These are phyloP conservation scores for Yamadazyma diddensiae DNA, from an alignment of 1,139 yeast species.

Conservation along the genomic window DNA sequence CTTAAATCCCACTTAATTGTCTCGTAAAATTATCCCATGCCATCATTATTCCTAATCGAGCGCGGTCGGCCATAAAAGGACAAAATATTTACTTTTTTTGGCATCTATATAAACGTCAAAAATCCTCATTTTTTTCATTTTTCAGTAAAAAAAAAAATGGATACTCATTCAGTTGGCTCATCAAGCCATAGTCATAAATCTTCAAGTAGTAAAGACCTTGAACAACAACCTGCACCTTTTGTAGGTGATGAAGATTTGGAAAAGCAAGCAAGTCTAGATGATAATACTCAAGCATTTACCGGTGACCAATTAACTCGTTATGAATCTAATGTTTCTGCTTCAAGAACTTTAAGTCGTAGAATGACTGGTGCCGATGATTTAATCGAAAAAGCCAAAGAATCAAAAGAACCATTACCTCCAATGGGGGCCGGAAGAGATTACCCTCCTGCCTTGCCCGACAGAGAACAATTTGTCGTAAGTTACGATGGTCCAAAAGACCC, in stretches of 20 bases:
- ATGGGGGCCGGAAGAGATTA: conserved; percentile 40
- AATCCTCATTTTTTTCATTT: background rate
- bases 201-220: conserved; percentile 6
- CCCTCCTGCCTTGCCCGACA: conserved; percentile 35
- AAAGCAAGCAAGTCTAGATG: background rate
- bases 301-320: conserved; percentile 27
- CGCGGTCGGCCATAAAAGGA: conserved; percentile 2
- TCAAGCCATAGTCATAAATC: conserved; percentile 9
- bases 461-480: conserved; percentile 34
- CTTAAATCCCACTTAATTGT: too few relatives aligned
- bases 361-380: conserved; percentile 32
- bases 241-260: conserved; percentile 2
- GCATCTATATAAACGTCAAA: conserved; percentile 3
- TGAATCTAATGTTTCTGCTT: conserved; percentile 24
- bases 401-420: conserved; percentile 30
- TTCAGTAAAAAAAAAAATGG: conserved; percentile 4
- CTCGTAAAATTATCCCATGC: too few relatives aligned
- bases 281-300: conserved; percentile 4
- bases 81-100: conserved; percentile 3
- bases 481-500: conserved; percentile 54
- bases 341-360: conserved; percentile 27
- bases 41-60: background rate
- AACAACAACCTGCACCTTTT: conserved; percentile 2
- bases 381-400: conserved; percentile 23
- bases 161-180: conserved; percentile 7